These are phyloP conservation scores for Dentipellis sp. DNA, from an alignment of 768 basidiomycete genomes.

Conservation along the genomic window DNA sequence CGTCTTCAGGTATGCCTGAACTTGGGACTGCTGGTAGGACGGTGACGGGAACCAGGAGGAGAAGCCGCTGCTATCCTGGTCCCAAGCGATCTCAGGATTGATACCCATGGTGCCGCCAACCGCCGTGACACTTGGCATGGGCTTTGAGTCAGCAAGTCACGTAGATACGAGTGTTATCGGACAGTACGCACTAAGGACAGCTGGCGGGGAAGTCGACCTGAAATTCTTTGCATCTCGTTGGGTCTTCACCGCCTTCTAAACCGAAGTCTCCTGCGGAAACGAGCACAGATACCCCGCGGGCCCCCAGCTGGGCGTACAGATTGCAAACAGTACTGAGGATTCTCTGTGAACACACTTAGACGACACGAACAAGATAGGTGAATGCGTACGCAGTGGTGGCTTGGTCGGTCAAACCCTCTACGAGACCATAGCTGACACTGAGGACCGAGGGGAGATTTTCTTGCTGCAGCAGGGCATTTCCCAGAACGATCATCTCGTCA, in stretches of 20 bases:
- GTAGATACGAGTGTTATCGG: not conserved
- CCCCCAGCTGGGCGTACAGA: conserved; percentile 10
- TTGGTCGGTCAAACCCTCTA: conserved; percentile 1
- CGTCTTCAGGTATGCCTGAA: conserved; percentile 25
- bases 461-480: conserved; percentile 8
- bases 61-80: conserved; percentile 14
- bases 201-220: conserved; percentile 14
- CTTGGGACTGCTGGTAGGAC: conserved; percentile 29
- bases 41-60: conserved; percentile 7
- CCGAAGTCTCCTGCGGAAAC: conserved; percentile 16
- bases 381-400: too few relatives aligned
- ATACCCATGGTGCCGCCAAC: conserved; percentile 21
- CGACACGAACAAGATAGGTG: too few relatives aligned
- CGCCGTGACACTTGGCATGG: conserved; percentile 13
- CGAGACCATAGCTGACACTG: conserved; percentile 6
- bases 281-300: conserved; percentile 10
- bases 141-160: not conserved
- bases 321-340: conserved; percentile 13
- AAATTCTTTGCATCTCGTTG: conserved; percentile 9
- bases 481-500: conserved; percentile 10
- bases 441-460: conserved; percentile 6
- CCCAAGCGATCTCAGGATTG: conserved; percentile 18
- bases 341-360: too few relatives aligned
- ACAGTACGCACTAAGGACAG: conserved; percentile 16
- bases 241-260: conserved; percentile 12